phyloP scores from a whole-genome alignment of 345 rosid genomes.

The Nephelium lappaceum region DNA sequence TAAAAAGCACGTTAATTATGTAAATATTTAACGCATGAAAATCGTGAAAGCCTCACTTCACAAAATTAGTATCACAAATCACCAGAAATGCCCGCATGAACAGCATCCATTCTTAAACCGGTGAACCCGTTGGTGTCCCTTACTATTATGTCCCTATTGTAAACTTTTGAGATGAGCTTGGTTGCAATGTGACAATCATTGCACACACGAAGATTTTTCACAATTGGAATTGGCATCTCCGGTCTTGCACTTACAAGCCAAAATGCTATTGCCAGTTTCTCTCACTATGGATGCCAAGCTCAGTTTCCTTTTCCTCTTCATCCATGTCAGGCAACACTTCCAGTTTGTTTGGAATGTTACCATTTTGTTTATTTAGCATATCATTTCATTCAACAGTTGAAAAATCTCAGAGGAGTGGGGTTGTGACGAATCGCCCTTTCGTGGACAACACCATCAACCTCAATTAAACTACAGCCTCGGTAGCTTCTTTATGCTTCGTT shows the following conservation, averaged over 20 bases:
- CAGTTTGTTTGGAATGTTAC: constrained; percentile 31
- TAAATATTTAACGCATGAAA: too few relatives aligned
- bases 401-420: constrained; percentile 16
- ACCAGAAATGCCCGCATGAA: too few relatives aligned
- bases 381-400: constrained; percentile 32
- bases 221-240: constrained; percentile 28
- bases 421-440: not conserved
- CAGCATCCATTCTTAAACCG: not conserved
- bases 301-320: constrained; percentile 32
- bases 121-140: constrained; percentile 20
- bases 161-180: constrained; percentile 22
- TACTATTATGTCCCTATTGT: constrained; percentile 20
- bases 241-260: constrained; percentile 17
- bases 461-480: constrained; percentile 21
- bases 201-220: constrained; percentile 30
- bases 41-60: too few relatives aligned
- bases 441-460: too few relatives aligned
- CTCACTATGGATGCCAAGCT: constrained; percentile 32
- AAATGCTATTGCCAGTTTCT: constrained; percentile 35
- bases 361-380: constrained; percentile 1
- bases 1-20: too few relatives aligned
- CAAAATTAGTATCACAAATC: too few relatives aligned
- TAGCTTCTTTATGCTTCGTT: constrained; percentile 20
- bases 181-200: constrained; percentile 19
- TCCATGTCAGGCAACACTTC: constrained; percentile 34